Evolutionary conservation across 148 eudicot genomes (phyloP).

Genomic region (Salicornia ramosissima): DNA sequence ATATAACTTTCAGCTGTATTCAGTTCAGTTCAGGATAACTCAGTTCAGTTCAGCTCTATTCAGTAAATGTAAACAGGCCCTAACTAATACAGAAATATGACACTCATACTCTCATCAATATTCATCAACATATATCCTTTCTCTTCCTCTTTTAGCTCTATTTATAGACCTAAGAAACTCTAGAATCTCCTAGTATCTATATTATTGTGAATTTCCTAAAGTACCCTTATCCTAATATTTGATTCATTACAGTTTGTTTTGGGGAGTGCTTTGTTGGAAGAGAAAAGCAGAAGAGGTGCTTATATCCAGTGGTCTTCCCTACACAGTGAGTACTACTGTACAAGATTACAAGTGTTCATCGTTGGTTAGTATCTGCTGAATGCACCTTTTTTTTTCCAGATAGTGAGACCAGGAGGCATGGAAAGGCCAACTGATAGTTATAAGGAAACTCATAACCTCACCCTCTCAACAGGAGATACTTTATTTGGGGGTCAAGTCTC

Average conservation of each 20-base stretch:
- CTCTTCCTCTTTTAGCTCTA: too few relatives aligned
- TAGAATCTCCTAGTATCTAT: too few relatives aligned
- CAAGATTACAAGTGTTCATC: background rate
- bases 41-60: too few relatives aligned
- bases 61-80: too few relatives aligned
- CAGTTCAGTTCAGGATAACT: too few relatives aligned
- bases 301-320: constrained; percentile 86
- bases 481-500: constrained; percentile 91
- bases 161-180: too few relatives aligned
- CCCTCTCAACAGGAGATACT: constrained; percentile 66
- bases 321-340: constrained; percentile 55
- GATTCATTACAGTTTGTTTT: constrained; percentile 95
- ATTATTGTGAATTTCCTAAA: too few relatives aligned
- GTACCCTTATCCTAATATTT: too few relatives aligned
- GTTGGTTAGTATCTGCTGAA: background rate
- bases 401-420: constrained; percentile 98
- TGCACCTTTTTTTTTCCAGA: constrained; percentile 35
- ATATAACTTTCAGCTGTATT: too few relatives aligned
- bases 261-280: constrained; percentile 94
- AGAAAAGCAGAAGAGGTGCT: constrained; percentile 90
- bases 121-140: too few relatives aligned
- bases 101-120: too few relatives aligned
- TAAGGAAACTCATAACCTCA: constrained; percentile 83
- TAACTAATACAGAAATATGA: too few relatives aligned
- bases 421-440: constrained; percentile 89